phyloP scores from a whole-genome alignment of 768 basidiomycete species.

The Macrolepiota fuliginosa region DNA sequence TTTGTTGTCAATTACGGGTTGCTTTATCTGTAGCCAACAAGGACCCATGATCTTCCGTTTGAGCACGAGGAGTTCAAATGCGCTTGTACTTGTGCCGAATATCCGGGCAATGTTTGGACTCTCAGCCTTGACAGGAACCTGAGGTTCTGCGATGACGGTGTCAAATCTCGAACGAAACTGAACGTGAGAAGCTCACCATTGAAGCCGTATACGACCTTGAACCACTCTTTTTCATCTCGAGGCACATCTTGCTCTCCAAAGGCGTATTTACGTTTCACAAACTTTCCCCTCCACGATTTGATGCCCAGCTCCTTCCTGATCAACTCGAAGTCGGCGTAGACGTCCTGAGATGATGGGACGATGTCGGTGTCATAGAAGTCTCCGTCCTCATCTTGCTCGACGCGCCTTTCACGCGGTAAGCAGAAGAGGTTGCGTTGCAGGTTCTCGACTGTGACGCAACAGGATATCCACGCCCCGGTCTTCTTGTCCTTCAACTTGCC shows the following conservation, averaged over 20 bases:
- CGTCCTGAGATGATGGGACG: constrained; percentile 65
- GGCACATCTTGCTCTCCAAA: constrained; percentile 88
- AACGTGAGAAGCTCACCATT: constrained; percentile 50
- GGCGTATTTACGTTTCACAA: constrained; percentile 87
- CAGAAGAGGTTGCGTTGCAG: constrained; percentile 91
- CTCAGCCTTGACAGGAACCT: constrained; percentile 66
- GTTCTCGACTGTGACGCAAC: constrained; percentile 81
- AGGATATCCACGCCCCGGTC: constrained; percentile 71
- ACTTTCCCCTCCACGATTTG: constrained; percentile 76
- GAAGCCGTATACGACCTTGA: constrained; percentile 93
- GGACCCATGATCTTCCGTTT: constrained; percentile 99
- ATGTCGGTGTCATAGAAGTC: constrained; percentile 71
- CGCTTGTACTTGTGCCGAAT: constrained; percentile 88
- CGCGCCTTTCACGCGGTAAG: constrained; percentile 68
- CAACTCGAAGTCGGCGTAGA: constrained; percentile 81
- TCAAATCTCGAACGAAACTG: background rate
- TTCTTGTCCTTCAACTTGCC: constrained; percentile 88
- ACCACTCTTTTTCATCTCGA: constrained; percentile 75
- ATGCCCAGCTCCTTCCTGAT: constrained; percentile 72
- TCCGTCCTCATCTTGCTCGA: constrained; percentile 56
- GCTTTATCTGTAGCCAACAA: constrained; percentile 90
- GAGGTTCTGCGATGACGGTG: constrained; percentile 49
- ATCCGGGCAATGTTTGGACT: constrained; percentile 86
- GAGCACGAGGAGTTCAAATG: constrained; percentile 90
- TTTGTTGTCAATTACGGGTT: constrained; percentile 70